These are phyloP conservation scores for Trypanosoma congolense DNA, from an alignment of 208 protist species.

Conservation along the genomic window DNA sequence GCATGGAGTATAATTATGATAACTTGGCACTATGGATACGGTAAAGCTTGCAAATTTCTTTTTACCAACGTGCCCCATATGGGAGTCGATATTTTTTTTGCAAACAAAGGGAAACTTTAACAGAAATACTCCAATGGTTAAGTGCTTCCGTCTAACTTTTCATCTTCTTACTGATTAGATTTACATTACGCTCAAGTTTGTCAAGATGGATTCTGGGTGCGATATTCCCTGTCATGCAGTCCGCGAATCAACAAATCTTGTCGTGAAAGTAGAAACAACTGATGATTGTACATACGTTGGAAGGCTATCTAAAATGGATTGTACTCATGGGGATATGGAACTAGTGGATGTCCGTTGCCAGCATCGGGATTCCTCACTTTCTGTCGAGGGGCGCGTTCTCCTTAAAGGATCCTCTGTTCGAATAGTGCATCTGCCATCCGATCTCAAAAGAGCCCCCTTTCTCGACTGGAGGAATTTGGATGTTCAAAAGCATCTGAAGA, in stretches of 20 bases:
- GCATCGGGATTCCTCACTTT: constrained; percentile 46
- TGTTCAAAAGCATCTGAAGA: constrained; percentile 32
- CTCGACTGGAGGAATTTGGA: constrained; percentile 42
- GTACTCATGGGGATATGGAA: constrained; percentile 47
- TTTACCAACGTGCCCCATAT: no score
- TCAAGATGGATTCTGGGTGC: neutral
- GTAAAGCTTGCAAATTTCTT: no score
- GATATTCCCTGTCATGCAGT: constrained; percentile 41
- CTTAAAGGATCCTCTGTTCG: constrained; percentile 39
- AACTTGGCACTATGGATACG: no score
- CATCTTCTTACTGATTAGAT: no score
- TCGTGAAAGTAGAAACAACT: constrained; percentile 55
- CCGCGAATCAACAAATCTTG: constrained; percentile 31
- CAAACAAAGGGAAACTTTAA: no score
- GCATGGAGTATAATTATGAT: no score
- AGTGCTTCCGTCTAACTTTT: no score
- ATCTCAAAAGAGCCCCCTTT: constrained; percentile 48
- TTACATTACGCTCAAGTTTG: no score
- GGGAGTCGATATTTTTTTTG: no score
- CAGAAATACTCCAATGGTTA: no score
- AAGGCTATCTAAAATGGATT: constrained; percentile 39
- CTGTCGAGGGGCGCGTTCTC: constrained; percentile 46
- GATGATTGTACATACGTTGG: constrained; percentile 45
- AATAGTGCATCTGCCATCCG: constrained; percentile 52
- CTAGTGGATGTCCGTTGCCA: constrained; percentile 47